These are phyloP conservation scores for Cyclotella baltica DNA, from an alignment of 108 stramenopile species.

Conservation along the genomic window DNA sequence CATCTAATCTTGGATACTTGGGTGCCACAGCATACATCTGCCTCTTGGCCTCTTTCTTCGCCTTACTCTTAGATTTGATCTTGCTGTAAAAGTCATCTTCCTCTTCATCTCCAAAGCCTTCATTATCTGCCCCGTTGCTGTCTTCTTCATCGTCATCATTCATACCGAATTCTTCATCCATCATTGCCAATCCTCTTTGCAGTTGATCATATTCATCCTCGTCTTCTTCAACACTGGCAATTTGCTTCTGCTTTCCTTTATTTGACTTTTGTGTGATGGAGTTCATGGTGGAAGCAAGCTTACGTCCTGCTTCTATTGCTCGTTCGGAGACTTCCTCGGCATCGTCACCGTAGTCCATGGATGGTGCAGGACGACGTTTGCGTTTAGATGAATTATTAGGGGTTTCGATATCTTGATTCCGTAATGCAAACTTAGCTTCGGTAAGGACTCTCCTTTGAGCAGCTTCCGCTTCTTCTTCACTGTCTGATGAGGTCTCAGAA, in stretches of 20 bases:
- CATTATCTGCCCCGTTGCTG: slow-evolving; percentile 48
- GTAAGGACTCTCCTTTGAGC: slow-evolving; percentile 50
- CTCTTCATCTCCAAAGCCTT: slow-evolving; percentile 63
- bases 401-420: slow-evolving; percentile 64
- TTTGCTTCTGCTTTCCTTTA: slow-evolving; percentile 36
- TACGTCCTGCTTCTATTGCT: slow-evolving; percentile 48
- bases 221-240: slow-evolving; percentile 47
- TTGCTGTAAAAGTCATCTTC: slow-evolving; percentile 65
- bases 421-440: slow-evolving; percentile 80
- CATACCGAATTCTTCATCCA: slow-evolving; percentile 81
- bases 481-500: slow-evolving; percentile 24
- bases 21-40: slow-evolving; percentile 79
- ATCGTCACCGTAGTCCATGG: slow-evolving; percentile 64
- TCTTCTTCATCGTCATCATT: slow-evolving; percentile 55
- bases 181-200: slow-evolving; percentile 74
- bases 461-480: slow-evolving; percentile 44
- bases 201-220: slow-evolving; percentile 68
- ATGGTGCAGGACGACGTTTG: slow-evolving; percentile 28
- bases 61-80: slow-evolving; percentile 61
- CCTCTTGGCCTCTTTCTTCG: slow-evolving; percentile 71
- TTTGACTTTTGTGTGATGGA: slow-evolving; percentile 71
- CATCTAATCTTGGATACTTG: slow-evolving; percentile 80
- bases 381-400: slow-evolving; percentile 6
- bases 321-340: slow-evolving; percentile 58
- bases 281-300: slow-evolving; percentile 76